These are phyloP conservation scores for Discostella stelligeroides DNA, from an alignment of 108 stramenopile genomes.

Conservation along the genomic window DNA sequence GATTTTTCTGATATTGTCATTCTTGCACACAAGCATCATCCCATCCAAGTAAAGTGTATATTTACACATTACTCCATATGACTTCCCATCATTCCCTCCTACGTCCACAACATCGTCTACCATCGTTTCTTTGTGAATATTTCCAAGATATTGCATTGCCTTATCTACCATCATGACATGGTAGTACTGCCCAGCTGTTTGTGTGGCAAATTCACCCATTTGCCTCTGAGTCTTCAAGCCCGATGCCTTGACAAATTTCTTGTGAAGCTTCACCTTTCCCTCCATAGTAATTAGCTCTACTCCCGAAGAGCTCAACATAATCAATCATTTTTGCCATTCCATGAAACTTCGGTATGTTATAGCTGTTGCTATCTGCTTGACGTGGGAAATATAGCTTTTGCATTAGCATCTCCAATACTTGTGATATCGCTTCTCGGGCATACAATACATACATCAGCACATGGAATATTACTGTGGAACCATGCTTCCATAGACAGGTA, in stretches of 20 bases:
- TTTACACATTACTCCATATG: too few relatives aligned
- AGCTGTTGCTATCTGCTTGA: background rate
- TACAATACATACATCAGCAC: too few relatives aligned
- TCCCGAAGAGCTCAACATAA: background rate
- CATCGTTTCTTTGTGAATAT: too few relatives aligned
- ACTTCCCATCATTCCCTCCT: too few relatives aligned
- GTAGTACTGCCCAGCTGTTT: background rate
- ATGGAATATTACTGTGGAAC: background rate
- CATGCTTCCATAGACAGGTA: conserved; percentile 4
- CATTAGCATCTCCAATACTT: too few relatives aligned
- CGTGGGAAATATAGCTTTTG: background rate
- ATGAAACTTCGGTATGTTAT: background rate
- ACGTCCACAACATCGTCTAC: too few relatives aligned
- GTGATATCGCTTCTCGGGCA: background rate
- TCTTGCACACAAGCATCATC: too few relatives aligned
- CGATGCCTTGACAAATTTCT: background rate
- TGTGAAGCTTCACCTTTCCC: background rate
- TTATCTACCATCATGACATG: background rate
- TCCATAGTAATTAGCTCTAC: conserved; percentile 1
- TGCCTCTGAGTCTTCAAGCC: background rate
- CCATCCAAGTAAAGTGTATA: too few relatives aligned
- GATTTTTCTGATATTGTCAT: too few relatives aligned
- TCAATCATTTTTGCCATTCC: background rate
- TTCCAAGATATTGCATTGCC: too few relatives aligned
- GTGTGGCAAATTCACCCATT: background rate